These are phyloP conservation scores for Choiromyces venosus DNA, from an alignment of 495 filamentous ascomycete species.

Conservation along the genomic window DNA sequence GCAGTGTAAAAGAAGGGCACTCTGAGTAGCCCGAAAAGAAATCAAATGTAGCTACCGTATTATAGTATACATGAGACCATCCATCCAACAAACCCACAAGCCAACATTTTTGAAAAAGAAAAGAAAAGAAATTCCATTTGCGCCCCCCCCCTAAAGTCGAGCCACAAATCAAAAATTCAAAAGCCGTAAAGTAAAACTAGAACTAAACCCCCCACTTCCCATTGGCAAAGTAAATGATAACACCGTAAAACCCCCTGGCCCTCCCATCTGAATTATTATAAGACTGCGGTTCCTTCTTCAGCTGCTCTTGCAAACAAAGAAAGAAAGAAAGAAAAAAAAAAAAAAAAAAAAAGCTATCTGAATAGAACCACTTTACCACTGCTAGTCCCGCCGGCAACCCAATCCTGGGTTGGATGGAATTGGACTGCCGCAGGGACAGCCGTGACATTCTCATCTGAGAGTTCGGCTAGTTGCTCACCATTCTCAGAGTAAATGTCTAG, in stretches of 20 bases:
- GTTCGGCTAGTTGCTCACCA: constrained; percentile 84
- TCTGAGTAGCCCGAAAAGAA: not conserved
- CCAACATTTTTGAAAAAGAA: not conserved
- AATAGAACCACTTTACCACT: constrained; percentile 91
- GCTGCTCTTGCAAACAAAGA: not conserved
- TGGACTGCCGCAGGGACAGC: constrained; percentile 89
- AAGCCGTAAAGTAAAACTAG: not conserved
- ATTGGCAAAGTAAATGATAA: not conserved
- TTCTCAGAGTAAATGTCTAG: constrained; percentile 77
- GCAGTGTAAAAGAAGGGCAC: not conserved
- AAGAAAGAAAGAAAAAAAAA: too few species aligned
- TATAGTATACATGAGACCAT: not conserved
- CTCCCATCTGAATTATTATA: not conserved
- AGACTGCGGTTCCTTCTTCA: not conserved
- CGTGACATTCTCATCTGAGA: constrained; percentile 75
- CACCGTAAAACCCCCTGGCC: not conserved
- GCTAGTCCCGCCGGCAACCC: constrained; percentile 86
- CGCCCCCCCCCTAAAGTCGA: not conserved
- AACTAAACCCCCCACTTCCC: not conserved
- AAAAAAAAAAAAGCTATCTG: constrained; percentile 57
- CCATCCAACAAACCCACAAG: not conserved
- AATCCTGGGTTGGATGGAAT: constrained; percentile 81
- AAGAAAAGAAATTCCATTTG: not conserved
- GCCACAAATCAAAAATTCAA: not conserved
- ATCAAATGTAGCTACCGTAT: not conserved